Base-by-base conservation (phyloP, 257 asterid genomes). In the Lycium ferocissimum region DNA sequence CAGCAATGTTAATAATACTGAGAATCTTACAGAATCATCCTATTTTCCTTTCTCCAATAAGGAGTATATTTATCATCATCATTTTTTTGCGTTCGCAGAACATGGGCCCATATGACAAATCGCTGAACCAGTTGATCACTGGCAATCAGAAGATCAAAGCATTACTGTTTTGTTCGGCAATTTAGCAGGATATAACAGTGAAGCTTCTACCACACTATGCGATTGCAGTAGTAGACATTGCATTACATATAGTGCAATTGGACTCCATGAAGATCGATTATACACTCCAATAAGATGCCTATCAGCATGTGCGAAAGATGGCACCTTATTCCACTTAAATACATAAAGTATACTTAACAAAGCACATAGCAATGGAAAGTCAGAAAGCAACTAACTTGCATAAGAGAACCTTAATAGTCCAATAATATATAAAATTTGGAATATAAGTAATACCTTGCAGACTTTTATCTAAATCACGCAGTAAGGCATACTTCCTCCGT, bases 401-500 rank as follows among this genome's bases (percentile, higher is more conserved):
- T 37, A 83, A 51, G 26, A 33, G 5, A 69, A 51, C 76, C 17
- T 51, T 20, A 53, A 14, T 17, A 53, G 14, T 53, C 35, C 65
- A 83, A n/a, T 62, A n/a, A 45, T 5, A 62, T 43, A 53, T 51
- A 51, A 58, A 62, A 11, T 63, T 18, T 84, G 67, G 9, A 53
- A 8, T 47, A 14, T 51, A 14, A 54, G 56, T 35, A 87, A 75
- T 89, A 95, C 99, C 99, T 89, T 93, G 98, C 75, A 95, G 85
- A 84, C 99, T 96, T 85, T 91, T 95, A 88, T 96, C 98, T 86
- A 96, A 89, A 83, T 96, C 98, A 13, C 93, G 96, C 89, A 96
- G 84, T 66, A 96, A 90, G 2, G 93, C 92, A 85, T 96, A 96
- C 88, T 96, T 96, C 92, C 95, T 91, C 86, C 89, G 95, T 82